Base-by-base conservation (phyloP, 2,329 filamentous ascomycete species). In the Chalara sp. region DNA sequence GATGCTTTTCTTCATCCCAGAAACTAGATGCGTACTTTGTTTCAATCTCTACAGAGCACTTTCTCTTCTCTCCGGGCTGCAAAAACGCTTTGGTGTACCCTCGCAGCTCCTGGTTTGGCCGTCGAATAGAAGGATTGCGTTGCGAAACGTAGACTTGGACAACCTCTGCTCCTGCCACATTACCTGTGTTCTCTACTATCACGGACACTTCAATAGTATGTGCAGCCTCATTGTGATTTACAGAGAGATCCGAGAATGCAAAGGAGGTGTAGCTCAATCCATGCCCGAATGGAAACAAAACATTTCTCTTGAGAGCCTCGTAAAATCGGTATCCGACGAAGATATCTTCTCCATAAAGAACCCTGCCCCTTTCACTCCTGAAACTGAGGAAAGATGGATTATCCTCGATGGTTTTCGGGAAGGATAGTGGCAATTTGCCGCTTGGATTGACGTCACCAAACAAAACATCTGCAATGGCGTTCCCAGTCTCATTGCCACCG, bases 251-350 rank as follows among this genome's bases (percentile, higher is more conserved):
- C 21, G 21, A 21, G 21, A 21, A 21, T 21, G 21, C 21, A 21
- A 21, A 21, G 21, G 21, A 21, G 2, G 21, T 21, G 21, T 21
- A 21, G 21, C 21, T 21, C 21, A 21, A 21, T 1, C 81, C 81
- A 58, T 83, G 33, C 44, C 44, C 88, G 64, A 95, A 95, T 51
- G 84, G 77, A 68, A 91, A 92, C 32, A 86, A 76, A 0, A 84
- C 79, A 1, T 75, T 72, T 5, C 81, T 74, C 33, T 82, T 74
- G n/a, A 78, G 75, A 59, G 79, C 83, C 62, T 93, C 87, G 65
- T 89, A 92, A 71, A 83, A 89, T 28, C 87, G 76, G 69, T 93
- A 93, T 4, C 88, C 88, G 39, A 92, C 75, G 65, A 89, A 92
- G 43, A 93, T 73, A 54, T 89, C 87, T 66, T 93, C 88, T 44